Percentiles rank a stretch among this genome's conserved stretches.
Conservation (phyloP, 192 early-diverging fungal genomes). For the Obelidium mucronatum region DNA sequence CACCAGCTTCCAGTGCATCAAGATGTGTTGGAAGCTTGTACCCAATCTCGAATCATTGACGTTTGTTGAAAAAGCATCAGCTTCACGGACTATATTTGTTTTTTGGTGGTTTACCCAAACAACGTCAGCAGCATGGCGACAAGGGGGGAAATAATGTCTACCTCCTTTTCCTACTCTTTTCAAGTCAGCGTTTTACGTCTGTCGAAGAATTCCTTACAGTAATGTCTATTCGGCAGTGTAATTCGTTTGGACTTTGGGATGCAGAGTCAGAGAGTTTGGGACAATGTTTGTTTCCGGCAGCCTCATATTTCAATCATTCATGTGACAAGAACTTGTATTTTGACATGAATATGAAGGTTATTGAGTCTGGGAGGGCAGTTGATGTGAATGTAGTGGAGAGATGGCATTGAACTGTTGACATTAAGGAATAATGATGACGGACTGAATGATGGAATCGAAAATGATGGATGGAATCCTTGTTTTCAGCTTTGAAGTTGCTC, state of each 20-base stretch:
- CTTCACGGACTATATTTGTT: too few relatives aligned
- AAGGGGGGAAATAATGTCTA: too few relatives aligned
- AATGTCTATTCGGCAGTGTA: constrained; percentile 40
- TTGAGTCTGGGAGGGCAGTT: not conserved
- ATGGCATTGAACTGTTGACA: not conserved
- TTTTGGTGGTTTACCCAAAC: too few relatives aligned
- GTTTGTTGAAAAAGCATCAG: too few relatives aligned
- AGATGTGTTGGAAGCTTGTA: not conserved
- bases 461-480: not conserved
- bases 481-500: constrained; percentile 1
- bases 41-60: not conserved
- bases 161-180: too few relatives aligned
- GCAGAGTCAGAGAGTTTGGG: constrained; percentile 32
- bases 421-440: not conserved
- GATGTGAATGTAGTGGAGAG: too few relatives aligned
- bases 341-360: constrained; percentile 16
- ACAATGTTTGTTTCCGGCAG: constrained; percentile 37
- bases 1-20: not conserved
- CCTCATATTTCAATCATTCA: constrained; percentile 45
- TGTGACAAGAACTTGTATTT: constrained; percentile 40
- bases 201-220: too few relatives aligned
- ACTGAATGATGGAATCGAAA: not conserved
- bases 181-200: too few relatives aligned
- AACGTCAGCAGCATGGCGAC: too few relatives aligned
- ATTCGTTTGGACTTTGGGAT: constrained; percentile 45